Conservation (phyloP, 495 filamentous ascomycete genomes). For the Lepraria neglecta region DNA sequence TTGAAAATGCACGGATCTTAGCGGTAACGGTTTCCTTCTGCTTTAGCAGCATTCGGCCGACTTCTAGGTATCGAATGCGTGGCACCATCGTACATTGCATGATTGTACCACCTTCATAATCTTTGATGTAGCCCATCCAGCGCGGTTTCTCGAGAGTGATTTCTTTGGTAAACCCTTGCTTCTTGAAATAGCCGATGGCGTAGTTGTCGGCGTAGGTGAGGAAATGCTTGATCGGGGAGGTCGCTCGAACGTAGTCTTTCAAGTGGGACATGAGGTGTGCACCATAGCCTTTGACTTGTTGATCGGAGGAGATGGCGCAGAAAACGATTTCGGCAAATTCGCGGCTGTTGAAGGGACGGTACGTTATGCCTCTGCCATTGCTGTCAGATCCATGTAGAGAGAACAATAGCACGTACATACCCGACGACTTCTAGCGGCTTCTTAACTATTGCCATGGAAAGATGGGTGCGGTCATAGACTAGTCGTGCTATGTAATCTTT, state of each 20-base stretch:
- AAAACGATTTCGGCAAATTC: conserved; percentile 98
- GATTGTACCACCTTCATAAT: conserved; percentile 97
- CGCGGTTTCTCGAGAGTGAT: conserved; percentile 83
- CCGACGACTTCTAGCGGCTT: conserved; percentile 90
- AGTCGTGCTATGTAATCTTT: conserved; percentile 97
- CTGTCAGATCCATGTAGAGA: conserved; percentile 24
- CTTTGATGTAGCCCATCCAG: conserved; percentile 99
- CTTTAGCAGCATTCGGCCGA: conserved; percentile 90
- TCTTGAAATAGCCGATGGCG: conserved; percentile 98
- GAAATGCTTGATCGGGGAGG: conserved; percentile 95
- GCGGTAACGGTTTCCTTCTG: conserved; percentile 92
- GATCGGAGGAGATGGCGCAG: conserved; percentile 94
- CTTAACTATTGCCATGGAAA: conserved; percentile 96
- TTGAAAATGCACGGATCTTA: conserved; percentile 88
- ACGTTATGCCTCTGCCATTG: conserved; percentile 75
- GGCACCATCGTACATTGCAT: conserved; percentile 99
- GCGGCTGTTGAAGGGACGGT: conserved; percentile 87
- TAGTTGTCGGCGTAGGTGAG: conserved; percentile 98
- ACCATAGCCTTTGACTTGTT: conserved; percentile 97
- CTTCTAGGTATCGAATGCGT: conserved; percentile 87
- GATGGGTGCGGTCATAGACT: conserved; percentile 93
- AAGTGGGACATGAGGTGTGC: conserved; percentile 97
- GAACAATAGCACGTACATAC: conserved; percentile 34
- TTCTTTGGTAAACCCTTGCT: conserved; percentile 98
- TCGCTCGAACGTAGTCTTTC: conserved; percentile 98